Conservation (phyloP, 2,329 filamentous ascomycete species). For the Acrodontium crateriforme region DNA sequence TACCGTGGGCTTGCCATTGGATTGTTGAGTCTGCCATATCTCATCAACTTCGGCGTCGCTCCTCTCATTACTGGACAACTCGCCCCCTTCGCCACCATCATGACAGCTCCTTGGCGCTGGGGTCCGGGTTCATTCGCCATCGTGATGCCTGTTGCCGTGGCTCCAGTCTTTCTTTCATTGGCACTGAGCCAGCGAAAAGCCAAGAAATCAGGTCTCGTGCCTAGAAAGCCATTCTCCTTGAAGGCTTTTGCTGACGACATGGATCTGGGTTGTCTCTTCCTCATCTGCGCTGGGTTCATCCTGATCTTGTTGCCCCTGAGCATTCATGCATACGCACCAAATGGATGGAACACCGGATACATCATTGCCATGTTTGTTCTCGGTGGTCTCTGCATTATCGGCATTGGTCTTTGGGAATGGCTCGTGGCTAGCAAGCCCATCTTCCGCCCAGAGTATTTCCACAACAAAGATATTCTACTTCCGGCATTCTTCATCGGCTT, state of each 20-base stretch:
- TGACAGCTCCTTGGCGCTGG: constrained; percentile 20
- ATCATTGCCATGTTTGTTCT: too few relatives aligned
- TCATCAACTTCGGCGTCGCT: too few relatives aligned
- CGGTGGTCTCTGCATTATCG: too few relatives aligned
- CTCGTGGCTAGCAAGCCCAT: too few relatives aligned
- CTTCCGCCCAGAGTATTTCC: too few relatives aligned
- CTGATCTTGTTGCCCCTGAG: too few relatives aligned
- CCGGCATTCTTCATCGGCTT: too few relatives aligned
- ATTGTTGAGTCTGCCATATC: constrained; percentile 20
- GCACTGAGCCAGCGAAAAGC: constrained; percentile 16
- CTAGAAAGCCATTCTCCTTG: constrained; percentile 9
- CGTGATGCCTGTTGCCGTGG: constrained; percentile 15
- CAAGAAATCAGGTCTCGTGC: constrained; percentile 15
- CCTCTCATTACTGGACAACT: too few relatives aligned
- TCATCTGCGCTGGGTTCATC: constrained; percentile 36
- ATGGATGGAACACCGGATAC: too few relatives aligned
- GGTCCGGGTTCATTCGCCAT: constrained; percentile 20
- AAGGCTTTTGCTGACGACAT: constrained; percentile 18
- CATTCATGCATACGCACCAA: too few relatives aligned
- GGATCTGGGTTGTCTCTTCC: constrained; percentile 12
- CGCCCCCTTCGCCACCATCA: constrained; percentile 17
- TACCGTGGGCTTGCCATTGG: constrained; percentile 19
- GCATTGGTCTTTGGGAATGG: too few relatives aligned
- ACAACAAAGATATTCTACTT: too few relatives aligned
- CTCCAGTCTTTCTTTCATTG: constrained; percentile 16